Base-by-base conservation (phyloP, 1,284 basidiomycete species). In the Apiotrichum domesticum region DNA sequence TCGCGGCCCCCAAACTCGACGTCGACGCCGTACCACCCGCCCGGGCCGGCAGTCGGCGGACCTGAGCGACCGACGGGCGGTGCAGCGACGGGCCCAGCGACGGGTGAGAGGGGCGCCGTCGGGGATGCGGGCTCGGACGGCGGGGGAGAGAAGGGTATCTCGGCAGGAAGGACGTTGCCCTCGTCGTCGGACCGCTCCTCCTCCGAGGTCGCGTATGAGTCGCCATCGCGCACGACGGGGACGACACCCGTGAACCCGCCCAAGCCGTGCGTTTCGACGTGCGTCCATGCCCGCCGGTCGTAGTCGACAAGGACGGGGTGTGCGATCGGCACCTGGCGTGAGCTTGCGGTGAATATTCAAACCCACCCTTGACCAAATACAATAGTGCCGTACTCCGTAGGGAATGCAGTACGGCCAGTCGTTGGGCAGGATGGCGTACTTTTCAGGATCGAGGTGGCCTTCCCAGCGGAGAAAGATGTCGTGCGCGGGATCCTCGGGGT, bases 391-490 rank as follows among this genome's bases (percentile, higher is more conserved):
- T 7, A 73, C 72, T 3, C 72, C 75, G 40, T 71, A 67, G 0
- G 75, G 75, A 4, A 71, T 56, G 54, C 67, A 70, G 58, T 77
- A 77, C 34, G 75, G 75, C 75, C 75, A 77, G 59, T 77, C 75
- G 52, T 77, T 77, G 3, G 67, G 65, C 15, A 77, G 55, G 3
- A 75, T 66, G 3, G 70, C 72, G 50, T 70, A 75, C 51, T 69
- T 67, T 2, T 63, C 61, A 8, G 29, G n/a, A 46, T 75, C 72
- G 6, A 75, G 54, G 41, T 42, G 41, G 10, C 41, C 41, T 6
- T 42, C 41, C 41, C 41, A 42, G 41, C 41, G 41, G 11, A 42
- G 41, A 33, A 46, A 46, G 8, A 46, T 33, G 14, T 46, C 45
- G 33, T 46, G 11, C 9, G 45, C 45, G 9, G 45, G 45, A 15